Percentiles rank a stretch among this genome's conserved stretches.
Evolutionary conservation across 225 moss, liverwort and hornwort species (phyloP).

Genomic region (Physcomitrellopsis africana): DNA sequence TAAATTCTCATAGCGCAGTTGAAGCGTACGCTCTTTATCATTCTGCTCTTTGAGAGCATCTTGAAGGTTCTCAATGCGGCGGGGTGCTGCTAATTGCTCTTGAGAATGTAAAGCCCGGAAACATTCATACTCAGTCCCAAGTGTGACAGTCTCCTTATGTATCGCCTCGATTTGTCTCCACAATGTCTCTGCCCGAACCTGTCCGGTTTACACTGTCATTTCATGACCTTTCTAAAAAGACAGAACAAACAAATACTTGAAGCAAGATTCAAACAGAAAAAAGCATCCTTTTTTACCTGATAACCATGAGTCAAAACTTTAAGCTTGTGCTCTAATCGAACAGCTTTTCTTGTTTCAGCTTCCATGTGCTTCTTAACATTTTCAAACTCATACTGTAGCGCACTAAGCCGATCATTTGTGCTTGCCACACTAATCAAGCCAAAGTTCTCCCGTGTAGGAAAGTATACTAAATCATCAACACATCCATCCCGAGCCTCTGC

Average conservation of each 20-base stretch:
- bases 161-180: conserved; percentile 76
- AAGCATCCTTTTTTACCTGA: conserved; percentile 51
- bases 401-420: conserved; percentile 69
- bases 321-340: conserved; percentile 84
- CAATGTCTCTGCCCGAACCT: conserved; percentile 76
- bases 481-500: conserved; percentile 86
- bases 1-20: conserved; percentile 78
- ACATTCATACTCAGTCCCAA: conserved; percentile 80
- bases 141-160: conserved; percentile 76
- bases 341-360: conserved; percentile 83
- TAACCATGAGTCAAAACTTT: conserved; percentile 89
- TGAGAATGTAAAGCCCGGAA: conserved; percentile 81
- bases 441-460: conserved; percentile 73
- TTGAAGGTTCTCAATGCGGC: conserved; percentile 83
- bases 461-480: conserved; percentile 83
- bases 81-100: conserved; percentile 89
- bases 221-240: conserved; percentile 14
- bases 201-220: conserved; percentile 15
- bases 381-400: conserved; percentile 80
- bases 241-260: conserved; percentile 11
- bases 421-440: conserved; percentile 85
- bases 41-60: conserved; percentile 72
- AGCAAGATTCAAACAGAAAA: not conserved
- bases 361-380: conserved; percentile 90
- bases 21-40: conserved; percentile 77